phyloP scores from a whole-genome alignment of 2,329 filamentous ascomycete species.

The Nemania abortiva region DNA sequence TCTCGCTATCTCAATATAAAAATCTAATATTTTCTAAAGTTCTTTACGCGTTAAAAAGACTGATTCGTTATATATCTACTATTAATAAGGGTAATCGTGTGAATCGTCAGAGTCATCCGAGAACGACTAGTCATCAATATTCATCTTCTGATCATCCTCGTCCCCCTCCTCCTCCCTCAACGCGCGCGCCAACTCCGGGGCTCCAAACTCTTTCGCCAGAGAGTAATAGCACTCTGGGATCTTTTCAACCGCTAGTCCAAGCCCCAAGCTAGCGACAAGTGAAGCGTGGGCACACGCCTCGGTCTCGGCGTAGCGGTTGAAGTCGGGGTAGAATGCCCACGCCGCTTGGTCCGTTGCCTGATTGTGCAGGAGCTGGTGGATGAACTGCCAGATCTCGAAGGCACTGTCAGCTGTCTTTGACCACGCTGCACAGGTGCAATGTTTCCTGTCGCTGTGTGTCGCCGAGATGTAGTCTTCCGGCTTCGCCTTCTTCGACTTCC shows the following conservation, averaged over 20 bases:
- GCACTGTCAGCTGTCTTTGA: background rate
- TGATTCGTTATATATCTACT: too few species aligned
- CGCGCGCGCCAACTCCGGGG: rapidly evolving
- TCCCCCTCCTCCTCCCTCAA: background rate
- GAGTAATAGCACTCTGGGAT: constrained; percentile 10
- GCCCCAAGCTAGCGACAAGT: constrained; percentile 1
- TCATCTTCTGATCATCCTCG: too few species aligned
- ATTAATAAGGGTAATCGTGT: too few species aligned
- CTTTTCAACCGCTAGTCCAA: background rate
- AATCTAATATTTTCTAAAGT: too few species aligned
- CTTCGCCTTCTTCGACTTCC: background rate
- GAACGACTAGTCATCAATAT: too few species aligned
- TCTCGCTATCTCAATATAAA: too few species aligned
- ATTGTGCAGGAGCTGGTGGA: constrained; percentile 1
- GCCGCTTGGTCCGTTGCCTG: background rate
- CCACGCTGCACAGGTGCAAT: background rate
- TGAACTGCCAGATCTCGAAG: constrained; percentile 22
- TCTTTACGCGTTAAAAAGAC: too few species aligned
- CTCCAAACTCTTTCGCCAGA: background rate
- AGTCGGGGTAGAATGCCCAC: constrained; percentile 19
- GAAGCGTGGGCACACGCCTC: constrained; percentile 28
- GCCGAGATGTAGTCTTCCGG: constrained; percentile 6
- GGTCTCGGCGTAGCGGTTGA: background rate
- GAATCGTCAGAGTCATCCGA: too few species aligned
- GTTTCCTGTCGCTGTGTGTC: rapidly evolving